Conservation (phyloP, 441 rosid species). For the Croton setiger region DNA sequence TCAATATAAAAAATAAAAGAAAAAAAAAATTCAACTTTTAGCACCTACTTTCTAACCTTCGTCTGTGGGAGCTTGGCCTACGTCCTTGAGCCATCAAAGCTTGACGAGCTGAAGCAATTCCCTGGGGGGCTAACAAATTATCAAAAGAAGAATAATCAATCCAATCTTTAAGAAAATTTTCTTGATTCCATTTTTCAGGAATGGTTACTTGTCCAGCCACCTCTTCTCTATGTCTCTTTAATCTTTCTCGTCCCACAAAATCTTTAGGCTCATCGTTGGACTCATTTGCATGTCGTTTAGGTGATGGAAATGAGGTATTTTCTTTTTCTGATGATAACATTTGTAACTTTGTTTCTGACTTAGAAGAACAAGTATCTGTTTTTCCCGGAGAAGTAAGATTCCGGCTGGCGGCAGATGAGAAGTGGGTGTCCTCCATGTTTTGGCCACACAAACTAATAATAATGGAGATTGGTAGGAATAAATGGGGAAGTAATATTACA, state of each 20-base stretch:
- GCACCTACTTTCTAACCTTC: slow-evolving; percentile 46
- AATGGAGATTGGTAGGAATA: slow-evolving; percentile 5
- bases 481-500: slow-evolving; percentile 28
- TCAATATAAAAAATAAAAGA: not conserved
- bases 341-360: not conserved
- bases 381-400: slow-evolving; percentile 7
- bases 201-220: slow-evolving; percentile 56
- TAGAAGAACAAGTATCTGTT: not conserved
- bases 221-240: slow-evolving; percentile 62
- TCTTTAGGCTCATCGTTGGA: not conserved
- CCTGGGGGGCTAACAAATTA: slow-evolving; percentile 38
- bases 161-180: slow-evolving; percentile 61
- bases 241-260: slow-evolving; percentile 47
- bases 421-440: slow-evolving; percentile 24
- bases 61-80: slow-evolving; percentile 32
- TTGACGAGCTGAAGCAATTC: slow-evolving; percentile 59
- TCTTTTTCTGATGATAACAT: not conserved
- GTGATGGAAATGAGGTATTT: not conserved
- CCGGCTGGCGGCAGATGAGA: not conserved
- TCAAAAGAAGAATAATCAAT: slow-evolving; percentile 59
- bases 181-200: slow-evolving; percentile 74
- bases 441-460: not conserved
- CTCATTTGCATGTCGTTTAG: not conserved
- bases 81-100: slow-evolving; percentile 50
- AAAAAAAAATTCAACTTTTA: not conserved